phyloP scores from a whole-genome alignment of 225 moss, liverwort and hornwort species.

The Neckera pumila region DNA sequence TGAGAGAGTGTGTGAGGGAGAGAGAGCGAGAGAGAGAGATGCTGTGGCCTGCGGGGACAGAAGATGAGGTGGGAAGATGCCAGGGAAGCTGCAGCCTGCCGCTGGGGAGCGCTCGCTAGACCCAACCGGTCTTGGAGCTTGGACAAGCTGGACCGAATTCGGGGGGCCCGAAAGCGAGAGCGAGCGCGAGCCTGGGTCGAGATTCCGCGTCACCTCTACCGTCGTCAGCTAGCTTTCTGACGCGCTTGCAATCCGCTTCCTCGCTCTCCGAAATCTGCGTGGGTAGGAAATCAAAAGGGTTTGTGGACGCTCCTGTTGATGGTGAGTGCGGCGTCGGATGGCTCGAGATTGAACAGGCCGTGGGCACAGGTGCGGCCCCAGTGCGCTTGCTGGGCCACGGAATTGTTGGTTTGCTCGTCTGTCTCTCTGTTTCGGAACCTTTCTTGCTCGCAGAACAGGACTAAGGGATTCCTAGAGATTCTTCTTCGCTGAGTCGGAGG shows the following conservation, averaged over 20 bases:
- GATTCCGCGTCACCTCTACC: neutral
- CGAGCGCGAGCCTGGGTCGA: neutral
- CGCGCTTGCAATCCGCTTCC: neutral
- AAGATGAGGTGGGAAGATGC: conserved; percentile 21
- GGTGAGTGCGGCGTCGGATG: neutral
- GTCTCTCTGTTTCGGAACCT: neutral
- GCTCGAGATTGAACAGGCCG: neutral
- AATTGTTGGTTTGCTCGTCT: neutral
- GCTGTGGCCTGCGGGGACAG: neutral
- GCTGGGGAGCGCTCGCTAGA: conserved; percentile 1
- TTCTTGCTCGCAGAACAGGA: neutral
- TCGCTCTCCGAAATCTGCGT: neutral
- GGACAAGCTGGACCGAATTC: conserved; percentile 1
- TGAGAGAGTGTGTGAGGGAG: neutral
- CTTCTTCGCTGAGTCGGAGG: neutral
- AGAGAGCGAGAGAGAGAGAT: neutral
- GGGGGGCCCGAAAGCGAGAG: neutral
- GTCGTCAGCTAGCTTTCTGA: neutral
- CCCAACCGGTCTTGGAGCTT: neutral
- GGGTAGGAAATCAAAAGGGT: neutral
- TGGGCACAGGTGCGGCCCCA: neutral
- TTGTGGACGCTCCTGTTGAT: neutral
- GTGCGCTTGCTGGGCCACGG: neutral
- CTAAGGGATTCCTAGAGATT: neutral
- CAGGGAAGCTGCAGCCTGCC: neutral